Evolutionary conservation across 768 basidiomycete genomes (phyloP).

Genomic region (Boletales sp.): DNA sequence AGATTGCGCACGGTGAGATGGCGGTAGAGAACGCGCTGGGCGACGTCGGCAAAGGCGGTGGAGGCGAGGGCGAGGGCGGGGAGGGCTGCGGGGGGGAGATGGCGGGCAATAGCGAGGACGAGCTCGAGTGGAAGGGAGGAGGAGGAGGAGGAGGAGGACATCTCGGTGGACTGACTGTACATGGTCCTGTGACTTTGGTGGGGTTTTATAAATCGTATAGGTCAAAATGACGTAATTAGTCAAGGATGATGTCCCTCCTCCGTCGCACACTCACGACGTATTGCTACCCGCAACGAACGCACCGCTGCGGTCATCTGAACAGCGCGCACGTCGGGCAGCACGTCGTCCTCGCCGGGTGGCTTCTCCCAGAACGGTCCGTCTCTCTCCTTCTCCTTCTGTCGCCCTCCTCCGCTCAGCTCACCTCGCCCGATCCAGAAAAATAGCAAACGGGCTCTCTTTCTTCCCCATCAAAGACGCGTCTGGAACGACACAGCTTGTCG

Average conservation of each 20-base stretch:
- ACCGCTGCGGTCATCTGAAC: slow-evolving; percentile 59
- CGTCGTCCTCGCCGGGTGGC: slow-evolving; percentile 79
- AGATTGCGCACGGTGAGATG: slow-evolving; percentile 48
- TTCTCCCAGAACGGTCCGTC: slow-evolving; percentile 72
- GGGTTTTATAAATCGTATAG: too few species aligned
- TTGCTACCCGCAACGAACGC: slow-evolving; percentile 59
- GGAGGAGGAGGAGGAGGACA: too few species aligned
- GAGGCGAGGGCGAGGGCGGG: slow-evolving; percentile 44
- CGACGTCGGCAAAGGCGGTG: slow-evolving; percentile 42
- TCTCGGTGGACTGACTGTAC: too few species aligned
- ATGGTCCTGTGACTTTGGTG: too few species aligned
- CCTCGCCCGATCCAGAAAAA: slow-evolving; percentile 47
- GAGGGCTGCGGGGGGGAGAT: slow-evolving; percentile 37
- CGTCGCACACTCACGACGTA: slow-evolving; percentile 29
- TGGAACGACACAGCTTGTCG: slow-evolving; percentile 77
- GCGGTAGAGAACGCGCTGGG: slow-evolving; percentile 63
- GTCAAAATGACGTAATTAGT: slow-evolving; percentile 9
- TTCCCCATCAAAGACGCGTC: slow-evolving; percentile 79
- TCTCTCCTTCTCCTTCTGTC: slow-evolving; percentile 28
- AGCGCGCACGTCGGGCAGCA: slow-evolving; percentile 45
- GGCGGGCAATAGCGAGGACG: slow-evolving; percentile 47
- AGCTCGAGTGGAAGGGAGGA: slow-evolving; percentile 56
- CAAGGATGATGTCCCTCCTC: too few species aligned
- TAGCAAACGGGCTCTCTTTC: slow-evolving; percentile 71
- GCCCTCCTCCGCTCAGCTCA: slow-evolving; percentile 30